A percentile compares a stretch with the other conserved stretches of the same genome.
phyloP scores from a whole-genome alignment of 345 rosid species.

The Arabidopsis thaliana region TAIR10.1 NC_003070.9:28164501-28165000 shows the following conservation, averaged over 20 bases:
- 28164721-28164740: background rate
- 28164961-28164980: constrained; percentile 31
- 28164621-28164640: constrained; percentile 10
- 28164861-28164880: constrained; percentile 21
- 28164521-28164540: constrained; percentile 71
- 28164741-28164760: background rate
- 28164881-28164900: background rate
- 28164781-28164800: constrained; percentile 33
- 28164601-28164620: constrained; percentile 20
- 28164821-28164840: constrained; percentile 32
- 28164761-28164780: background rate
- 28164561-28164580: background rate
- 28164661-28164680: background rate
- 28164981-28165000: constrained; percentile 21
- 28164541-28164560: constrained; percentile 44
- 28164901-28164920: constrained; percentile 1
- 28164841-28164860: constrained; percentile 28
- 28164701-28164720: background rate
- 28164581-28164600: constrained; percentile 1
- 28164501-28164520: constrained; percentile 66
- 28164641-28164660: background rate
- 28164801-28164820: constrained; percentile 37
- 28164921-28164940: constrained; percentile 22
- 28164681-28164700: constrained; percentile 10
- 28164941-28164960: constrained; percentile 21